phyloP scores from a whole-genome alignment of 2,329 filamentous ascomycete species.

The Pseudogymnoascus sp. region DNA sequence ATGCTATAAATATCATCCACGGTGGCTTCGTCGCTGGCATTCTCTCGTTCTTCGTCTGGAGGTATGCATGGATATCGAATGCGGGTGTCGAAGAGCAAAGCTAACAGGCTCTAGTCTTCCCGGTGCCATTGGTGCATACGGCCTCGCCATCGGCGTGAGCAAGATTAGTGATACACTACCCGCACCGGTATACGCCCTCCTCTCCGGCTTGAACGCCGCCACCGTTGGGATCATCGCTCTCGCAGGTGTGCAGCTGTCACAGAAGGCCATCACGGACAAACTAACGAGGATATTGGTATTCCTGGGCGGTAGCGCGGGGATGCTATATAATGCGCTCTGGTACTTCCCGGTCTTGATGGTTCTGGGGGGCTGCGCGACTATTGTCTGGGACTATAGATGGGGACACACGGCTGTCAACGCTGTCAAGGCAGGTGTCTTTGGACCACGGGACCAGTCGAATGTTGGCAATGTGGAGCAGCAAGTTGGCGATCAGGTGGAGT shows the following conservation, averaged over 20 bases:
- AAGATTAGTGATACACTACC: slow-evolving; percentile 52
- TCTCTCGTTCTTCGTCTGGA: slow-evolving; percentile 32
- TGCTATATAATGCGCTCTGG: slow-evolving; percentile 66
- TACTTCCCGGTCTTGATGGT: slow-evolving; percentile 62
- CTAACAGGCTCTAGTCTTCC: slow-evolving; percentile 60
- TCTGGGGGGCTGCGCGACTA: slow-evolving; percentile 41
- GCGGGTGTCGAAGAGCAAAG: neutral
- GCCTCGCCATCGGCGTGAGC: slow-evolving; percentile 54
- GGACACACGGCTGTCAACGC: neutral
- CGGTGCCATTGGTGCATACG: slow-evolving; percentile 62
- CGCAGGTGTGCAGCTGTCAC: slow-evolving; percentile 57
- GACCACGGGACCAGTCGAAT: neutral
- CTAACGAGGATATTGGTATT: slow-evolving; percentile 57
- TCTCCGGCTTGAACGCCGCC: slow-evolving; percentile 63
- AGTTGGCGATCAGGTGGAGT: neutral
- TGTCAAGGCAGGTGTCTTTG: neutral
- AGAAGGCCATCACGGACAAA: slow-evolving; percentile 59
- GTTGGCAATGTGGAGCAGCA: neutral
- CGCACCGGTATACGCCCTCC: slow-evolving; percentile 53
- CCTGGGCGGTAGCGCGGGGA: slow-evolving; percentile 51
- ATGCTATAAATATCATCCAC: slow-evolving; percentile 57
- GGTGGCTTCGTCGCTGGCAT: slow-evolving; percentile 50
- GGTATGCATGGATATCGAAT: neutral
- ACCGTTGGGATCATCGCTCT: slow-evolving; percentile 65
- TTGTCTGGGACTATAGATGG: slow-evolving; percentile 43